phyloP scores from a whole-genome alignment of 140 eudicot genomes.

The Oenanthe javanica region DNA sequence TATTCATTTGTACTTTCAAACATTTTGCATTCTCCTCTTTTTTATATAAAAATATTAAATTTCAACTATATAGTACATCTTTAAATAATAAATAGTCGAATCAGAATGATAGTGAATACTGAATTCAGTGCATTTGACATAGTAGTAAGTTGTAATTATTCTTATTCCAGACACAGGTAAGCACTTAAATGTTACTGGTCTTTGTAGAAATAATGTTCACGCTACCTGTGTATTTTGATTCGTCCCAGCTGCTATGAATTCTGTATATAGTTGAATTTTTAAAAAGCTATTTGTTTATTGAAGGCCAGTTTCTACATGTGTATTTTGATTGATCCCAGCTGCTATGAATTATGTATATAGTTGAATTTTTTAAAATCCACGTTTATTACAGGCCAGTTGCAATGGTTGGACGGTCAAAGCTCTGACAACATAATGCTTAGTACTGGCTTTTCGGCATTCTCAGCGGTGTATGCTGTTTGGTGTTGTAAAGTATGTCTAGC shows the following conservation, averaged over 20 bases:
- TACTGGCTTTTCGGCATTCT: neutral
- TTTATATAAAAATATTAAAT: neutral
- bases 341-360: neutral
- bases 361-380: slow-evolving; percentile 5
- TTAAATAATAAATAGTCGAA: neutral
- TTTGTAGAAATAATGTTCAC: neutral
- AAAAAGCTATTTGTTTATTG: slow-evolving; percentile 19
- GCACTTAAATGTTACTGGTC: neutral
- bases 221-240: neutral
- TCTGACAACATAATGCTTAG: slow-evolving; percentile 21
- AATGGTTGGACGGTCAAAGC: slow-evolving; percentile 36
- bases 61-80: neutral
- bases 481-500: neutral
- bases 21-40: neutral
- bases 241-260: slow-evolving; percentile 3
- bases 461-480: neutral
- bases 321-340: neutral
- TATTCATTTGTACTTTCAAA: neutral
- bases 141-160: neutral
- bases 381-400: slow-evolving; percentile 44
- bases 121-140: neutral
- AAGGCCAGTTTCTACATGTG: slow-evolving; percentile 34
- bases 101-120: neutral
- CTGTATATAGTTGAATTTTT: neutral
- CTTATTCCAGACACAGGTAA: neutral